phyloP scores from a whole-genome alignment of 1,284 basidiomycete species.

The Austroboletus olivaceoglutinosus region DNA sequence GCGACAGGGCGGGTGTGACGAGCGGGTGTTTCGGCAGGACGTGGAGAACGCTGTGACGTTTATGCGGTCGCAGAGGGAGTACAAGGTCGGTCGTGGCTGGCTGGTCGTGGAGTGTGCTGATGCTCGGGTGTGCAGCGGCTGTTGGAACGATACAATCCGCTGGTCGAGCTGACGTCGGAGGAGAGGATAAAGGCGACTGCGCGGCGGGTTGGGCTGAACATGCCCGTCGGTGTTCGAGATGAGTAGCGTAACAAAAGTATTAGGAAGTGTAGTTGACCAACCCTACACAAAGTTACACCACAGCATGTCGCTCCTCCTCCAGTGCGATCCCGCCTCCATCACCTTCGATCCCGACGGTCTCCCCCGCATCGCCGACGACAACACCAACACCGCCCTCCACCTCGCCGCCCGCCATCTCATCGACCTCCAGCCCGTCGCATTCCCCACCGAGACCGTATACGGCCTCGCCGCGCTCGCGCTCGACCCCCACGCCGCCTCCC shows the following conservation, averaged over 20 bases:
- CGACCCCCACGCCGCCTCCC: conserved; percentile 58
- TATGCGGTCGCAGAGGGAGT: conserved; percentile 62
- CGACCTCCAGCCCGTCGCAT: conserved; percentile 64
- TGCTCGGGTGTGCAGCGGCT: conserved; percentile 47
- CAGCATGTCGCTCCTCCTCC: conserved; percentile 35
- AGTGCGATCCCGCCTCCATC: conserved; percentile 57
- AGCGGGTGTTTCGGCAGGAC: conserved; percentile 41
- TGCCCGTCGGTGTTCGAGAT: conserved; percentile 44
- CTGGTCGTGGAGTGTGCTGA: not conserved
- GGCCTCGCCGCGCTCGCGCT: conserved; percentile 90
- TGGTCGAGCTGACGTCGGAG: conserved; percentile 72
- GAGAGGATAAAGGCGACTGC: conserved; percentile 84
- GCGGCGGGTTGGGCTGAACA: conserved; percentile 78
- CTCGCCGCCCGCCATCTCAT: conserved; percentile 50
- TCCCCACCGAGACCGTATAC: conserved; percentile 98
- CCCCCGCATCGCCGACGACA: conserved; percentile 44
- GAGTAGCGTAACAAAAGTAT: conserved; percentile 3
- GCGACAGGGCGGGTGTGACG: conserved; percentile 30
- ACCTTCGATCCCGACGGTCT: conserved; percentile 43
- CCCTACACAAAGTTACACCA: not conserved
- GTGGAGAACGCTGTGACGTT: conserved; percentile 70
- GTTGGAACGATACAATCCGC: conserved; percentile 84
- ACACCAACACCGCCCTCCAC: conserved; percentile 47
- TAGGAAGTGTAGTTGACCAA: not conserved
- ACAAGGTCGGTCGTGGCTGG: conserved; percentile 44